Base-by-base conservation (phyloP, 2,329 filamentous ascomycete genomes). In the Fusarium lateritium region DNA sequence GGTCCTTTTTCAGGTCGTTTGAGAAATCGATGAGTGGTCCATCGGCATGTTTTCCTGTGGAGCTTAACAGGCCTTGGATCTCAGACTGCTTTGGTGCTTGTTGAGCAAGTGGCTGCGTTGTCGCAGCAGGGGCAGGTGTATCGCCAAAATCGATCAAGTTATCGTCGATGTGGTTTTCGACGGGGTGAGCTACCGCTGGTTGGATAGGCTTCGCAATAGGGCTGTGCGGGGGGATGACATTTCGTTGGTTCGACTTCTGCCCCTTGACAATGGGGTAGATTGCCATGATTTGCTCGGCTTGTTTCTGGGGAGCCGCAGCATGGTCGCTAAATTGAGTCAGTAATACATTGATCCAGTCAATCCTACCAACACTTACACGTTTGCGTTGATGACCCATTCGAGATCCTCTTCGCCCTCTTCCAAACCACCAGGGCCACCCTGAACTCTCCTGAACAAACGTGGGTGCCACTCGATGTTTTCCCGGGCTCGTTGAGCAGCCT, bases 361-460 rank as follows among this genome's bases (percentile, higher is more conserved):
- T 22, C 9, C 19, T 31, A 21, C 26, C 9, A 31, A 34, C n/a
- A 79, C 84, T 76, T 81, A 97, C 94, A 99, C 88, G 57, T 90
- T 85, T 3, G 94, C 91, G 78, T 95, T 92, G 75, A 99, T 92
- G 75, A 98, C 94, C 93, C 94, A 99, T 80, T 98, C 96, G 31
- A 99, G 83, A 70, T 93, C 93, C 77, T 97, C 94, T 78, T 97
- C 92, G 28, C 92, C 93, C 77, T 95, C 91, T 67, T 96, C 92
- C 6, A 86, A 77, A 2, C 89, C 90, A 33, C 90, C 91, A 3
- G 90, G 89, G 2, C 91, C 92, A 24, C 90, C 89, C 44, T 88
- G 86, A 13, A 97, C 91, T 47, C 83, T 82, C 63, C 94, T 88
- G 84, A 99, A 99, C 14, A 98, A 86, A 67, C 90, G 89, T 1